phyloP scores from a whole-genome alignment of 352 stramenopile species.

The Pythium dissotocum region DNA sequence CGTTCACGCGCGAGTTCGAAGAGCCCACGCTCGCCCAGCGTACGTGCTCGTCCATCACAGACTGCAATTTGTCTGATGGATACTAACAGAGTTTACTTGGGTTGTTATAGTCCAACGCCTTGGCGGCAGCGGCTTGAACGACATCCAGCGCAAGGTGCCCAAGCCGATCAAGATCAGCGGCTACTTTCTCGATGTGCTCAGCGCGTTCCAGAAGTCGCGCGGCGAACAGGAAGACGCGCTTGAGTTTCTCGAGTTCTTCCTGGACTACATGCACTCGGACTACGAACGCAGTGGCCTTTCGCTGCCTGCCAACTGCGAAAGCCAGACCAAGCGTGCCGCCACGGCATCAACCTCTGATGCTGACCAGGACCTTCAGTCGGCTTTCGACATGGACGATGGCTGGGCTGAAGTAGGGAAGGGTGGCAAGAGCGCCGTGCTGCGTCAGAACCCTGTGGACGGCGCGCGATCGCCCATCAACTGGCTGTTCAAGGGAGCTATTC shows the following conservation, averaged over 20 bases:
- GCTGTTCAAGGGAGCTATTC: slow-evolving; percentile 81
- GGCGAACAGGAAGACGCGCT: slow-evolving; percentile 83
- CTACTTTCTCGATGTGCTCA: slow-evolving; percentile 83
- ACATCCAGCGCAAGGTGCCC: slow-evolving; percentile 49
- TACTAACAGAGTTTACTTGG: neutral
- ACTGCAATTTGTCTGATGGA: neutral
- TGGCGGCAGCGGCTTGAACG: slow-evolving; percentile 27
- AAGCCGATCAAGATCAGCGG: slow-evolving; percentile 79
- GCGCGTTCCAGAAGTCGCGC: slow-evolving; percentile 79
- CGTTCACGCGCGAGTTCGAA: slow-evolving; percentile 81
- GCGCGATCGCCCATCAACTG: slow-evolving; percentile 80
- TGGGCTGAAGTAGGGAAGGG: slow-evolving; percentile 80
- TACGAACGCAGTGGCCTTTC: slow-evolving; percentile 72
- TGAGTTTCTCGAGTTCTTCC: slow-evolving; percentile 87
- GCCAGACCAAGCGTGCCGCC: slow-evolving; percentile 52
- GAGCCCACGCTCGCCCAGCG: slow-evolving; percentile 68
- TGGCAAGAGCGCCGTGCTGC: slow-evolving; percentile 76
- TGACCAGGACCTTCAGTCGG: slow-evolving; percentile 16
- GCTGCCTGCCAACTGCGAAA: slow-evolving; percentile 57
- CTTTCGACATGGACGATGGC: slow-evolving; percentile 53
- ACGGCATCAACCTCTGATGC: neutral
- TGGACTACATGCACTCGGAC: slow-evolving; percentile 82
- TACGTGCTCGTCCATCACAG: slow-evolving; percentile 30
- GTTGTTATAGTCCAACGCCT: slow-evolving; percentile 21
- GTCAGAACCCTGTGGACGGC: slow-evolving; percentile 67